Conservation (phyloP, 129 eudicot genomes). For the Helianthus annuus region DNA sequence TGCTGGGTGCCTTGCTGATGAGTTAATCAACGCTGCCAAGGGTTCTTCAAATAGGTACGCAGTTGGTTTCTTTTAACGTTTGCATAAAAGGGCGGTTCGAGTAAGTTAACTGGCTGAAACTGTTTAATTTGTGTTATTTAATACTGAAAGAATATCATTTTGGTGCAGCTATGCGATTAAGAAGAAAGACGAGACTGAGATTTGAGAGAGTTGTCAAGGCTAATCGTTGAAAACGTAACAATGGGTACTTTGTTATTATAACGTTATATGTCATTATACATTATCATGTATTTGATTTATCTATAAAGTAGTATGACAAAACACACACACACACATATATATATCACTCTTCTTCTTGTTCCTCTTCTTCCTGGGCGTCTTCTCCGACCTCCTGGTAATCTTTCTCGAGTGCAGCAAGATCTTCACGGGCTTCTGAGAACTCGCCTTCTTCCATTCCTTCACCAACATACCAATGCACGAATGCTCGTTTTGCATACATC, state of each 20-base stretch:
- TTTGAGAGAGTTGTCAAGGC: constrained; percentile 70
- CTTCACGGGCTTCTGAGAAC: constrained; percentile 85
- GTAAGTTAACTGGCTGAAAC: neutral
- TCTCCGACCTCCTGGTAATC: constrained; percentile 71
- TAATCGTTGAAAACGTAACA: constrained; percentile 36
- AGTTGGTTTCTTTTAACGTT: no score
- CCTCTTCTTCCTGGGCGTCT: constrained; percentile 61
- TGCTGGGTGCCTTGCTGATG: constrained; percentile 77
- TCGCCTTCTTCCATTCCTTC: constrained; percentile 93
- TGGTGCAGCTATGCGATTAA: constrained; percentile 35
- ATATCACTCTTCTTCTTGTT: constrained; percentile 47
- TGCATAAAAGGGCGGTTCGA: no score
- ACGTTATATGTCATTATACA: no score
- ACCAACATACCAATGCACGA: constrained; percentile 85
- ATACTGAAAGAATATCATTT: neutral
- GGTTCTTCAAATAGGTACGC: constrained; percentile 76
- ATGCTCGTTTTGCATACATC: constrained; percentile 66
- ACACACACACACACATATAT: neutral
- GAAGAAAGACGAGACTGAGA: constrained; percentile 69
- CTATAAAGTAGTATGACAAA: neutral
- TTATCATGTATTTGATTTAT: neutral
- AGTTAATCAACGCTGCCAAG: constrained; percentile 71
- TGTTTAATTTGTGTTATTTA: neutral
- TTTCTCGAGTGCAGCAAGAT: constrained; percentile 78
- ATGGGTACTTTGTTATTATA: no score